Base-by-base conservation (phyloP, 2,329 filamentous ascomycete species). In the Alternaria rosae region DNA sequence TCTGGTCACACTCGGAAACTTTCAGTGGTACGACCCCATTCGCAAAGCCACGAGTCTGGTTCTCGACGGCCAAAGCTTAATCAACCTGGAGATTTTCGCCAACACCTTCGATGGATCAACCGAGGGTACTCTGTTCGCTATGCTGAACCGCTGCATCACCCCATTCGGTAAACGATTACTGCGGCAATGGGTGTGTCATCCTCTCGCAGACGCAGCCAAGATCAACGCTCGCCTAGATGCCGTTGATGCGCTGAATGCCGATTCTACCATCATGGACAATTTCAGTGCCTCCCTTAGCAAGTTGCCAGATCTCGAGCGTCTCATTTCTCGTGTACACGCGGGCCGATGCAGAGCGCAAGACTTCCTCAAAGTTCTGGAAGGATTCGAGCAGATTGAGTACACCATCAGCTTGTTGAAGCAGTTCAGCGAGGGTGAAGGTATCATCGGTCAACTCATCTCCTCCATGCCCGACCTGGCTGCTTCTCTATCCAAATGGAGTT, bases 311-410 rank as follows among this genome's bases (percentile, higher is more conserved):
- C 85, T 99, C 11, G 95, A 99, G 79, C 87, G 95, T 41, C 86
- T 98, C 47, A 96, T 98, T 56, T 99, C 95, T 25, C 91, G 95
- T 9, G 91, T 99, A 11, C 95, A 99, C 73, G 95, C 95, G 1
- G 92, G 92, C 1, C 89, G 89, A n/a, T 97, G 94, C 82, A 92
- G 89, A 74, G 88, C 93, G 0, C 92, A 95, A 59, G 95, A 99
- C 76, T 99, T 99, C 77, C 89, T 98, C 47, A 91, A 90, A 50
- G 94, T 98, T 0, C 84, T 99, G 0, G 94, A 98, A 78, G 95
- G 95, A 0, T 99, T 97, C 70, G 95, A 98, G 82, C 94, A 97
- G 79, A 98, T 99, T 47, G 93, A 97, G 66, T 95, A 97, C 77
- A 97, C 94, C 1, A 92, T 97, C 86, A 87, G 88, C 54, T 85